Base-by-base conservation (phyloP, 306 rosid species). In the Pterocarpus macrocarpus region DNA sequence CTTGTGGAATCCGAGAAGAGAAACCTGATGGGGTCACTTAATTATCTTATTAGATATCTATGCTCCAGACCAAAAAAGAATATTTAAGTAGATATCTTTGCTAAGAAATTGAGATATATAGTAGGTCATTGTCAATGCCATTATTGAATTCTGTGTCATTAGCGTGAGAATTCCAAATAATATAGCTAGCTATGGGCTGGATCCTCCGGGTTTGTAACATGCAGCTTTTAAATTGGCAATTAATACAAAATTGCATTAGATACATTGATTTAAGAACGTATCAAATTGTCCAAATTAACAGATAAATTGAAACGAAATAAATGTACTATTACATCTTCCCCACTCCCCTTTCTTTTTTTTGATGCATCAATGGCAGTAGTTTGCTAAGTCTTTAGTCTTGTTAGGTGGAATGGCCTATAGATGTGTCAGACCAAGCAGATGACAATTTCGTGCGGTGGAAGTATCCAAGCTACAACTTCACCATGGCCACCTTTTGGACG, bases 321-420 rank as follows among this genome's bases (percentile, higher is more conserved):
- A 3, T 38, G 41, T 17, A 22, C 28, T 22, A 22, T 22, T 22
- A 22, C 28, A 22, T 22, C 28, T 22, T 22, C 28, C 28, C 28
- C 1, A 0, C 28, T 22, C 28, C 28, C 28, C 28, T 22, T 9
- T 5, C 4, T 8, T 28, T 45, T 2, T 7, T 12, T 57, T 12
- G 2, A 5, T 34, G 34, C 0, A 17, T 55, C 52, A 22, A 14
- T 57, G 58, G n/a, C 7, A 0, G 0, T 4, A 64, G 16, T n/a
- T 63, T 44, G 10, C 49, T 73, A 5, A 86, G 50, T 61, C 17
- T 5, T 3, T 34, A 8, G 5, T 55, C 5, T 28, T 12, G 5
- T 34, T 22, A 95, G 99, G 92, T 86, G 45, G 99, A 95, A 66
- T 95, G 94, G 90, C 99, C 99, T 0, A 77, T 93, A 32, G 97